Conservation (phyloP, 345 rosid genomes). For the Salix purpurea region DNA sequence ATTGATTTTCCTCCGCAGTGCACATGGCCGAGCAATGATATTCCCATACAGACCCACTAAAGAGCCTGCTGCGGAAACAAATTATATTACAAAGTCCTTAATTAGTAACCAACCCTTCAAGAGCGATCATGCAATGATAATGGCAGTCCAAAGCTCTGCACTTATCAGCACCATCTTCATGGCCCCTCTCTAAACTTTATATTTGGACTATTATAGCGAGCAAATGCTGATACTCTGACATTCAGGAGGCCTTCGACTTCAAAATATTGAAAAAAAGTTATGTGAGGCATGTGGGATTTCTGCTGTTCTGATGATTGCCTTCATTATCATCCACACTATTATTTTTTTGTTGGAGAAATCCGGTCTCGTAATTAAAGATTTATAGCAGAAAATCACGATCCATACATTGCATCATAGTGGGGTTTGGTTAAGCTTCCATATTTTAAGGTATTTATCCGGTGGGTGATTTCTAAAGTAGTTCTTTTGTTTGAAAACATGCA, state of each 20-base stretch:
- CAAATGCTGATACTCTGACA: background rate
- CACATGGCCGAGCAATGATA: slow-evolving; percentile 39
- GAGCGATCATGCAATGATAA: background rate
- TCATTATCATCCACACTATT: background rate
- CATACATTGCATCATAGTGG: too few species aligned
- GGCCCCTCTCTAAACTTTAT: background rate
- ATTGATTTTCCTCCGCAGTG: slow-evolving; percentile 19
- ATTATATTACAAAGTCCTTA: background rate
- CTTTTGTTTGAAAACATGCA: too few species aligned
- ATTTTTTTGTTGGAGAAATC: too few species aligned
- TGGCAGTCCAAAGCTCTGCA: background rate
- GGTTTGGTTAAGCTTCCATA: too few species aligned
- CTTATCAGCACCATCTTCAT: background rate
- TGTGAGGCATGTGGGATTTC: slow-evolving; percentile 4
- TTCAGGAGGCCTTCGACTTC: too few species aligned
- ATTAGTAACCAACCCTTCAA: background rate
- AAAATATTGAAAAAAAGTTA: too few species aligned
- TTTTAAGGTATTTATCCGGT: too few species aligned
- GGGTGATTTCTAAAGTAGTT: too few species aligned
- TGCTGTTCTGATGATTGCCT: slow-evolving; percentile 12
- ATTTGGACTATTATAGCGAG: background rate
- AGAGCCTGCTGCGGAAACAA: background rate
- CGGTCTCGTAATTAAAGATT: too few species aligned
- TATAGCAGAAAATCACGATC: too few species aligned
- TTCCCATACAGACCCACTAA: slow-evolving; percentile 16